phyloP scores from a whole-genome alignment of 2,329 filamentous ascomycete species.

The Bisporella sp. region DNA sequence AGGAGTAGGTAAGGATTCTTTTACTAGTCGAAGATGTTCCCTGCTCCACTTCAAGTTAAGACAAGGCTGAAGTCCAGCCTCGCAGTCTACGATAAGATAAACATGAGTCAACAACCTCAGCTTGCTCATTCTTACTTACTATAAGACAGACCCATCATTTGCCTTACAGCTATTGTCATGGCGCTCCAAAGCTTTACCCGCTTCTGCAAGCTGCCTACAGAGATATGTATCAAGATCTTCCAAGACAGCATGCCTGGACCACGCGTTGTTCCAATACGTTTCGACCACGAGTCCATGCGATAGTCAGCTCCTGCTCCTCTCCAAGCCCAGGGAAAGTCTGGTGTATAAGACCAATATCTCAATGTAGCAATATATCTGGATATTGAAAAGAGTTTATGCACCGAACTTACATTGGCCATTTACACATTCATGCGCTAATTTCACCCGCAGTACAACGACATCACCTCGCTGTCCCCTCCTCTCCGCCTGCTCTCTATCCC shows the following conservation, averaged over 20 bases:
- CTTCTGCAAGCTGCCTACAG: slow-evolving; percentile 1
- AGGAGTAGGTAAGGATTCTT: background rate
- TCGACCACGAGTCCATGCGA: slow-evolving; percentile 11
- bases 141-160: background rate
- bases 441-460: slow-evolving; percentile 7
- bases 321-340: too few species aligned
- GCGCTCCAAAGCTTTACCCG: background rate
- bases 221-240: slow-evolving; percentile 9
- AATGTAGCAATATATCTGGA: background rate
- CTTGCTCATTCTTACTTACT: background rate
- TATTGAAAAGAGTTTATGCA: background rate
- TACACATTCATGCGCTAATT: background rate
- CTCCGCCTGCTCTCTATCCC: slow-evolving; percentile 17
- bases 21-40: background rate
- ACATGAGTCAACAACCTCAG: background rate
- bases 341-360: too few species aligned
- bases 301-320: slow-evolving; percentile 2
- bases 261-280: slow-evolving; percentile 6
- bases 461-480: slow-evolving; percentile 12
- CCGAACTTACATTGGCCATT: background rate
- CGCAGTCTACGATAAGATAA: background rate
- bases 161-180: background rate
- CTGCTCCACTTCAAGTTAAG: background rate
- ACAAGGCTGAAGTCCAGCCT: background rate
- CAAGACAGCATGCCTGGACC: slow-evolving; percentile 4